Conservation (phyloP, 805 yeast species). For the Candida taoyuanica region DNA sequence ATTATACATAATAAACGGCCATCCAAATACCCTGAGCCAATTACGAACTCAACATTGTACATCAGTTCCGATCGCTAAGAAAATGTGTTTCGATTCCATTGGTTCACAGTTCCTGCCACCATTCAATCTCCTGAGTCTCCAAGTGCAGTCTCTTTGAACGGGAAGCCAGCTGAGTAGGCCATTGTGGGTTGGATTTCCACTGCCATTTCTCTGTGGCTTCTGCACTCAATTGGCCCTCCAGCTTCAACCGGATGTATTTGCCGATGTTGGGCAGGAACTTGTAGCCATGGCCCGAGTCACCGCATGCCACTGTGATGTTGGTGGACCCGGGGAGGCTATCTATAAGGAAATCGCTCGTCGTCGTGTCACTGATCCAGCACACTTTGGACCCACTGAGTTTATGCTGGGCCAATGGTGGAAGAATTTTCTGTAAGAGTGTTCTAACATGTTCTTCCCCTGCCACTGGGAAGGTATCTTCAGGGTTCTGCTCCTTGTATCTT, state of each 20-base stretch:
- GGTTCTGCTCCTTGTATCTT: conserved; percentile 27
- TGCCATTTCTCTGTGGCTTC: conserved; percentile 28
- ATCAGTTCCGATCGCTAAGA: not conserved
- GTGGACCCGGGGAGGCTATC: conserved; percentile 33
- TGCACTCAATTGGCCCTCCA: conserved; percentile 28
- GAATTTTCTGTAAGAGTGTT: conserved; percentile 27
- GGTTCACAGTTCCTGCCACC: conserved; percentile 4
- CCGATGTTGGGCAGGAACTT: conserved; percentile 45
- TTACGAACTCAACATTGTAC: too few species aligned
- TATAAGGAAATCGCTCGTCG: conserved; percentile 37
- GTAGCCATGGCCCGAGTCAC: conserved; percentile 46
- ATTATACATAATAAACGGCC: too few species aligned
- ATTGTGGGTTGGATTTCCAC: conserved; percentile 27
- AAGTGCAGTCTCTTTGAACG: conserved; percentile 18
- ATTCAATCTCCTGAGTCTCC: conserved; percentile 18
- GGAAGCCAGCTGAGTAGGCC: conserved; percentile 14
- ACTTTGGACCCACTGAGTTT: conserved; percentile 31
- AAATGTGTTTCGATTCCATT: not conserved
- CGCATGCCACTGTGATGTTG: conserved; percentile 38
- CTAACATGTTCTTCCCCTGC: conserved; percentile 28
- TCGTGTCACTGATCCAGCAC: conserved; percentile 41
- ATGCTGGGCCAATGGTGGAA: conserved; percentile 37
- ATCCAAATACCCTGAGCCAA: too few species aligned
- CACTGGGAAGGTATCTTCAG: conserved; percentile 33
- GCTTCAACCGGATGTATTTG: conserved; percentile 32